Evolutionary conservation across 768 basidiomycete species (phyloP).

Genomic region (Mycena pura): DNA sequence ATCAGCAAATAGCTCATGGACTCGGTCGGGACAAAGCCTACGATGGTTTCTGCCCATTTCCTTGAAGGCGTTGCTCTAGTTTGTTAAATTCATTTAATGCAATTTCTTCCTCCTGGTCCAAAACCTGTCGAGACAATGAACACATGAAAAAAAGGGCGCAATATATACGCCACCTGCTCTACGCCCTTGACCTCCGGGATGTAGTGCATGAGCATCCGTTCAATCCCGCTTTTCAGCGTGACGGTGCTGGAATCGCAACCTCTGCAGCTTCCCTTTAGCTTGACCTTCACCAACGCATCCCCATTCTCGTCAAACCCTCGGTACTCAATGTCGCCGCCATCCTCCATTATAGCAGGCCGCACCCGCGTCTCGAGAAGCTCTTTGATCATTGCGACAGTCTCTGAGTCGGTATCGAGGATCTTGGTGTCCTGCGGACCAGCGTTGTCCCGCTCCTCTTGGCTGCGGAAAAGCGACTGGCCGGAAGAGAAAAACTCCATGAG

Average conservation of each 20-base stretch:
- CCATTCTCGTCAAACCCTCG: conserved; percentile 87
- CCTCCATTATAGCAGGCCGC: conserved; percentile 97
- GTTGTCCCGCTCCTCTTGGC: conserved; percentile 76
- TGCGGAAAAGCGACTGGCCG: conserved; percentile 85
- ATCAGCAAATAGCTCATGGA: conserved; percentile 8
- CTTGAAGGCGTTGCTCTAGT: conserved; percentile 74
- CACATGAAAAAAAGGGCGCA: not conserved
- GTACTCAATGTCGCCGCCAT: conserved; percentile 98
- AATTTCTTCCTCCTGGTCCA: conserved; percentile 89
- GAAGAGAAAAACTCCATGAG: conserved; percentile 98
- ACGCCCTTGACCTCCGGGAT: conserved; percentile 95
- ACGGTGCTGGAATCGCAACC: conserved; percentile 95
- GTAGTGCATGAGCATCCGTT: conserved; percentile 99
- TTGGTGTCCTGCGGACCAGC: conserved; percentile 93
- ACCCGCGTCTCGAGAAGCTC: conserved; percentile 95
- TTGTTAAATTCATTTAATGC: conserved; percentile 90
- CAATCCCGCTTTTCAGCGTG: conserved; percentile 95
- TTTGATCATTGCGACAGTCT: conserved; percentile 99
- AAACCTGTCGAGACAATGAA: conserved; percentile 57
- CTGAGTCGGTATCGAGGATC: conserved; percentile 93
- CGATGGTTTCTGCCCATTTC: conserved; percentile 55
- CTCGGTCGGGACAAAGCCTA: conserved; percentile 26
- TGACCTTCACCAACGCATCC: conserved; percentile 79
- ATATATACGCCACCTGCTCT: conserved; percentile 68
- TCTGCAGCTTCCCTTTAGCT: conserved; percentile 95